These are phyloP conservation scores for Omphalotus guepiniiformis DNA, from an alignment of 768 basidiomycete genomes.

Conservation along the genomic window DNA sequence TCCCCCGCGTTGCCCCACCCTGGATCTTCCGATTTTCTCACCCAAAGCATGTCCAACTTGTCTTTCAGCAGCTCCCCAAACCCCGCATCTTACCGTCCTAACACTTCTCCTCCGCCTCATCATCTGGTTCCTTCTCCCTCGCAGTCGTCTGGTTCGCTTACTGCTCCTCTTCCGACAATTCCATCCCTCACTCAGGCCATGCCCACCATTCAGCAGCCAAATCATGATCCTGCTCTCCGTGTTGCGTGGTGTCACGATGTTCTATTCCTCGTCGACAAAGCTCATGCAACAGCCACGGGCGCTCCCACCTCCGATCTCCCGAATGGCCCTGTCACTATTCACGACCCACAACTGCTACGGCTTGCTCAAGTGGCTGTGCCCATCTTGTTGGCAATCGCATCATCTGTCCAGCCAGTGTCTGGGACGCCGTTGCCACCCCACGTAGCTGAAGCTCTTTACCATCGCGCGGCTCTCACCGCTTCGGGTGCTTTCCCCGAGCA, in stretches of 20 bases:
- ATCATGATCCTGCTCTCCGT: conserved; percentile 54
- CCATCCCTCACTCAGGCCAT: conserved; percentile 51
- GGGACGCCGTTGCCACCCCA: conserved; percentile 29
- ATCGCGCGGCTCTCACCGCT: conserved; percentile 69
- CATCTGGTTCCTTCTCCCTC: background rate
- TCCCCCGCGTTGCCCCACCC: background rate
- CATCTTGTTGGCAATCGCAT: conserved; percentile 55
- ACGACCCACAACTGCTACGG: conserved; percentile 54
- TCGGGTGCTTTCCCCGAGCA: conserved; percentile 69
- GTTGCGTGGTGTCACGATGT: conserved; percentile 84
- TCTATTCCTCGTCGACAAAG: conserved; percentile 69
- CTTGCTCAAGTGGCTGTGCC: conserved; percentile 65
- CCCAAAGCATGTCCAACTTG: background rate
- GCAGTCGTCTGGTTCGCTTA: conserved; percentile 41
- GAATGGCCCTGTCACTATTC: conserved; percentile 49
- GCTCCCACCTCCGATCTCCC: conserved; percentile 38
- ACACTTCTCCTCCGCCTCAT: background rate
- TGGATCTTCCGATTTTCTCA: background rate
- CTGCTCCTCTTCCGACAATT: conserved; percentile 65
- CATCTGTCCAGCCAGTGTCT: conserved; percentile 16
- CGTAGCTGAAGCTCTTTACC: conserved; percentile 70
- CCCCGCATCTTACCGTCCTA: background rate
- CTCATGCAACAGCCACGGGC: conserved; percentile 26
- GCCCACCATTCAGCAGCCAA: conserved; percentile 47
- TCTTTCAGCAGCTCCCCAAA: background rate